phyloP scores from a whole-genome alignment of 345 rosid genomes.

The Turritis glabra region DNA sequence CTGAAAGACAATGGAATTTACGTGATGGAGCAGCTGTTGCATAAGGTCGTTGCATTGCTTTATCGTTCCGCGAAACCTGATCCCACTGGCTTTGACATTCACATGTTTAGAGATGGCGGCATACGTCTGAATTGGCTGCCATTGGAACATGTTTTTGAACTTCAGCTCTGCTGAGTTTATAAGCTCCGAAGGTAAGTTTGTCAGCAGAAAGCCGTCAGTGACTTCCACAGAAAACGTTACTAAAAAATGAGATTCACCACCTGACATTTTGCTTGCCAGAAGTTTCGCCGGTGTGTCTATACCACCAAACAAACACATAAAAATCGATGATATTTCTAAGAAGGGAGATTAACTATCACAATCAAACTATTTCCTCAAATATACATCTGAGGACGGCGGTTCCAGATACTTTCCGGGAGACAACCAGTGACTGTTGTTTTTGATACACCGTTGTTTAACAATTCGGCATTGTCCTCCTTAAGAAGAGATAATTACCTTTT shows the following conservation, averaged over 20 bases:
- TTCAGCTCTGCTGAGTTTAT: conserved; percentile 76
- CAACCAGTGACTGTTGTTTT: background rate
- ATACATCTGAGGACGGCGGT: conserved; percentile 14
- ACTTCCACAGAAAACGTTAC: conserved; percentile 80
- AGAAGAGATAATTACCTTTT: too few species aligned
- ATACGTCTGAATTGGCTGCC: conserved; percentile 93
- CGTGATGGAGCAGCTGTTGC: conserved; percentile 64
- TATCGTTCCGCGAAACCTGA: conserved; percentile 74
- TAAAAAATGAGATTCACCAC: conserved; percentile 53
- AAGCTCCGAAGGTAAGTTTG: conserved; percentile 70
- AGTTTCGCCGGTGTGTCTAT: conserved; percentile 13
- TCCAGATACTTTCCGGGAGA: conserved; percentile 12
- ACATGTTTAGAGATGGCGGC: conserved; percentile 78
- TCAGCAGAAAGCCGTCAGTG: conserved; percentile 60
- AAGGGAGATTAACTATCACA: background rate
- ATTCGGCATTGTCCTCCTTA: conserved; percentile 7
- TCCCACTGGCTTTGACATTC: conserved; percentile 66
- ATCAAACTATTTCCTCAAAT: background rate
- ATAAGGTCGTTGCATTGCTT: conserved; percentile 70
- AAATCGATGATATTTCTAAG: background rate
- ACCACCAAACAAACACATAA: background rate
- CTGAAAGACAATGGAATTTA: conserved; percentile 35
- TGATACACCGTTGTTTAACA: background rate
- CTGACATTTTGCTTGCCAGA: conserved; percentile 39
- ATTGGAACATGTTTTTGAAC: conserved; percentile 54